Evolutionary conservation across 73 alveolate species (phyloP).

Genomic region (Paramecium octaurelia): DNA sequence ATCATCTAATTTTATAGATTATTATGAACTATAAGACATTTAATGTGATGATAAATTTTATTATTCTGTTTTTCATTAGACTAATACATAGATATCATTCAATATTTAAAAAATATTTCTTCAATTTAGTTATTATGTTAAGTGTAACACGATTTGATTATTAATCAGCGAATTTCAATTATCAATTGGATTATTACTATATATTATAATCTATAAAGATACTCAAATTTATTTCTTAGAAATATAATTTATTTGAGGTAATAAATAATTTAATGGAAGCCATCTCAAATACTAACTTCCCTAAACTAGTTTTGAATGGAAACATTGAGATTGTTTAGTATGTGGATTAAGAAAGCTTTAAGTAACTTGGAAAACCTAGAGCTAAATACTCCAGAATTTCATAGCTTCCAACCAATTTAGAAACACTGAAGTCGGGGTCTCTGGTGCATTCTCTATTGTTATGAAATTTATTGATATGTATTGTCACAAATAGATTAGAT

Average conservation of each 20-base stretch:
- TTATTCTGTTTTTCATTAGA: not conserved
- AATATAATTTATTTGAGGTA: not conserved
- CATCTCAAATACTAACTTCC: not conserved
- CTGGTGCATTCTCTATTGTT: not conserved
- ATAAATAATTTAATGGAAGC: not conserved
- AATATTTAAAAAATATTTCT: not conserved
- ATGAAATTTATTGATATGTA: not conserved
- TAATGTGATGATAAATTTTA: not conserved
- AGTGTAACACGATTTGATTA: not conserved
- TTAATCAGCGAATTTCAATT: not conserved
- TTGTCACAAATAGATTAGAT: too few species aligned
- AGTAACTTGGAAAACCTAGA: not conserved
- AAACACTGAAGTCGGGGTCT: not conserved
- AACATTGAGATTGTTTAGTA: not conserved
- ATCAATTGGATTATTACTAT: not conserved
- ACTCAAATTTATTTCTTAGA: not conserved
- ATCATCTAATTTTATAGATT: not conserved
- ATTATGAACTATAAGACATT: not conserved
- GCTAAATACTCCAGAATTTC: not conserved
- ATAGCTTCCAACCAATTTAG: not conserved
- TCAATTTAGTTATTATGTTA: not conserved
- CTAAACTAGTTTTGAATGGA: not conserved
- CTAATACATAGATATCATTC: not conserved
- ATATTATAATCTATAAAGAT: not conserved
- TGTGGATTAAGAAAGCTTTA: not conserved